Base-by-base conservation (phyloP, 2,329 filamentous ascomycete genomes). In the Periconia sp. region DNA sequence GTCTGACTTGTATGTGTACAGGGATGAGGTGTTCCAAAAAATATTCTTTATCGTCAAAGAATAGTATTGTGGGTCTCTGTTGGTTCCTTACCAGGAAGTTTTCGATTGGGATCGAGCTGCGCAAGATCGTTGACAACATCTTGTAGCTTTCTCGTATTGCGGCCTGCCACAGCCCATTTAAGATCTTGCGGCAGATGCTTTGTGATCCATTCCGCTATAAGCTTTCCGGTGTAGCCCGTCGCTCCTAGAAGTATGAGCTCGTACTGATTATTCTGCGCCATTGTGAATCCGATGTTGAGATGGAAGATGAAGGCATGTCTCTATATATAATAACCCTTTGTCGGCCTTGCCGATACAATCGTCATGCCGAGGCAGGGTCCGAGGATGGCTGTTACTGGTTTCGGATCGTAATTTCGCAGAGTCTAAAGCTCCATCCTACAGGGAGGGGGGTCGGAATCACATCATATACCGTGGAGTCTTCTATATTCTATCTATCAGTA, bases 151-250 rank as follows among this genome's bases (percentile, higher is more conserved):
- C 80, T 77, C 46, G 81, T 77, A n/a, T 90, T 92, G 23, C 92
- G 88, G 30, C 92, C 92, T 44, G 91, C 90, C 51, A 97, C 79
- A 14, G 91, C 92, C 92, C 92, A 97, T 77, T 85, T 91, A 57
- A 96, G 73, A 69, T 91, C 84, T 17, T 88, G 90, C 0, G 92
- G 89, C 1, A 91, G 79, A 59, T 84, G 77, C 14, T 81, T 81
- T 49, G 85, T 81, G 65, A 96, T 88, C 73, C 94, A 85, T 71
- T 95, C 87, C 27, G 87, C 87, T 2, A 86, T 86, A 61, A 89
- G 81, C 60, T 85, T 87, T 40, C 92, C 92, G 0, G 92, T 97
- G 74, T 95, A 96, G 27, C 92, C 92, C 70, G 82, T 88, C 10
- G 87, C 86, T 23, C 87, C 87, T 18, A 88, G 79, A 33, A 90